These are phyloP conservation scores for Castanea mollissima DNA, from an alignment of 306 rosid genomes.

Conservation along the genomic window DNA sequence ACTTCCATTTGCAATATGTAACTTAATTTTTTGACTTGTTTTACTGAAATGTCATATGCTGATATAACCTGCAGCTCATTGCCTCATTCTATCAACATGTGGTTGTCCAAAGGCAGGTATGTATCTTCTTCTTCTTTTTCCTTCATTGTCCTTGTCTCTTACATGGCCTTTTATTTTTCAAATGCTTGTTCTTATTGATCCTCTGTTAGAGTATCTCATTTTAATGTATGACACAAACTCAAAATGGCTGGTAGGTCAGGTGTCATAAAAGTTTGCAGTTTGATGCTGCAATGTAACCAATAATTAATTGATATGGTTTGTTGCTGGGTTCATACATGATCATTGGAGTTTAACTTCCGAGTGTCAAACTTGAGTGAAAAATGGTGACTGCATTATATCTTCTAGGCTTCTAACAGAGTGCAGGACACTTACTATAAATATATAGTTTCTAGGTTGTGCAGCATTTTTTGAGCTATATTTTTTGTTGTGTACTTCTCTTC, in stretches of 20 bases:
- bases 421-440: too few relatives aligned
- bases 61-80: conserved; percentile 64
- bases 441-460: too few relatives aligned
- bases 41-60: conserved; percentile 25
- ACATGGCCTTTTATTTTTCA: neutral
- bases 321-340: neutral
- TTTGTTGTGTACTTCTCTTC: too few relatives aligned
- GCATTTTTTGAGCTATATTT: too few relatives aligned
- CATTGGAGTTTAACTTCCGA: neutral
- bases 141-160: neutral
- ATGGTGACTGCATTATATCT: neutral
- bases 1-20: conserved; percentile 4
- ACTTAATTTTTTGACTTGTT: conserved; percentile 10
- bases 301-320: neutral
- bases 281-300: neutral
- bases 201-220: neutral
- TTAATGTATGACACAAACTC: neutral
- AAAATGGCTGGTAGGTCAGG: neutral
- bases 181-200: conserved; percentile 10
- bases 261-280: neutral
- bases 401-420: neutral
- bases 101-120: conserved; percentile 97
- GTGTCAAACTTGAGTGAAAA: neutral
- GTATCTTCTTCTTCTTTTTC: conserved; percentile 23
- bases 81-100: conserved; percentile 96